Evolutionary conservation across 768 basidiomycete genomes (phyloP), one percentile per base, ranked within the genome.

Genomic region (Podaxis mareebaensis): DNA sequence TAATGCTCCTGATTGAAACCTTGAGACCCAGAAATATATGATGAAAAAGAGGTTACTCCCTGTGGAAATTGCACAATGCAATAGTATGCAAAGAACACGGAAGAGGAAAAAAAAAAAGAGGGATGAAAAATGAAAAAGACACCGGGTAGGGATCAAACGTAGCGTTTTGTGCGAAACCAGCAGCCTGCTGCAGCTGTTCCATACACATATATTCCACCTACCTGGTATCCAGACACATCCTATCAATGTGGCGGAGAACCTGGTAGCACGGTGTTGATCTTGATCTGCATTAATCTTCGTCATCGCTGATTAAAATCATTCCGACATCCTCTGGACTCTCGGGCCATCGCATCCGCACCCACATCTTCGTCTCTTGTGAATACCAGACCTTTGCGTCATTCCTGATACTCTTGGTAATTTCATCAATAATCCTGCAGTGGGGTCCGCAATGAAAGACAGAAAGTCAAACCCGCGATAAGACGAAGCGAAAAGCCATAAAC

Each of bases 291-390:
- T 79, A 76, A 26, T 78, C 78, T 64, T 82, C 80, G 58, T 83
- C 82, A 66, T 83, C 83, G 69, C 83, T 85, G 66, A 85, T 71
- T 40, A 81, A 78, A 59, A 85, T 70, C 61, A 85, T 75, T 46
- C 78, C 76, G 22, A 73, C 72, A 40, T 79, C 76, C 53, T 77
- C 74, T 57, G 71, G 68, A 62, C 75, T 78, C 53, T 77, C 78
- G 20, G 83, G 84, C 85, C 85, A 86, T 40, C 73, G 73, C 52
- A 73, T 70, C 63, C 67, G 72, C 61, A 69, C 69, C 61, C 65
- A 63, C 40, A 66, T 58, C 48, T 63, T 64, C 22, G 65, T 64
- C 58, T 65, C 58, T 36, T 60, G 64, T 40, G 61, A 63, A 40
- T 63, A 63, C 54, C 53, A 63, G 2, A 63, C 61, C 39, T 51